phyloP scores from a whole-genome alignment of 495 filamentous ascomycete species.

The Echria macrotheca region DNA sequence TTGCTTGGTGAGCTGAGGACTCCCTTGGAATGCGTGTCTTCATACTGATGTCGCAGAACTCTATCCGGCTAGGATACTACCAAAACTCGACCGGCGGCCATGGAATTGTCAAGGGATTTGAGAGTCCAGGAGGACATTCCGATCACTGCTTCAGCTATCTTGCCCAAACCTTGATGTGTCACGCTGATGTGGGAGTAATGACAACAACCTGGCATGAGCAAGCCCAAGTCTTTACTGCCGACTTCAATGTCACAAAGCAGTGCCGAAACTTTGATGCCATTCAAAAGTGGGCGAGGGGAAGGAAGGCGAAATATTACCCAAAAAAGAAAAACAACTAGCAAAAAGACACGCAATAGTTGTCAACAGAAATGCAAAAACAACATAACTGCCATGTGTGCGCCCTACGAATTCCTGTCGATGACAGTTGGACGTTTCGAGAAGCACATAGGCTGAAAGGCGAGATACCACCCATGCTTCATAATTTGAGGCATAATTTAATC shows the following conservation, averaged over 20 bases:
- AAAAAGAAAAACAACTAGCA: background rate
- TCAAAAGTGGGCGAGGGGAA: background rate
- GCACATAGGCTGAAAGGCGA: no score
- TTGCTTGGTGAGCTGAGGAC: no score
- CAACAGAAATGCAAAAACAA: no score
- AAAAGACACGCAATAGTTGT: no score
- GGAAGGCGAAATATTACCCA: background rate
- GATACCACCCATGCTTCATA: no score
- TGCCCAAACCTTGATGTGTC: background rate
- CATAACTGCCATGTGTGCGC: no score
- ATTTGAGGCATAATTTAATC: no score
- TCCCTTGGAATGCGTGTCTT: no score
- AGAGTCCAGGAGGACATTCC: background rate
- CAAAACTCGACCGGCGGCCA: background rate
- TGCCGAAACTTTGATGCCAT: background rate
- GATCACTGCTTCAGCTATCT: slow-evolving; percentile 1
- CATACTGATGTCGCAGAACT: no score
- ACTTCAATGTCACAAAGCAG: background rate
- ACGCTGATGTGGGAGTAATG: background rate
- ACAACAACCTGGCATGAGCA: background rate
- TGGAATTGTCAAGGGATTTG: background rate
- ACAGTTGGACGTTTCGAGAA: no score
- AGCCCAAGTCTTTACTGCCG: background rate
- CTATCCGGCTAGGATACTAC: background rate
- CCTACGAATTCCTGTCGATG: no score